Evolutionary conservation across 257 asterid genomes (phyloP), one percentile per base, ranked within the genome.

Genomic region (Verbascum thapsus): DNA sequence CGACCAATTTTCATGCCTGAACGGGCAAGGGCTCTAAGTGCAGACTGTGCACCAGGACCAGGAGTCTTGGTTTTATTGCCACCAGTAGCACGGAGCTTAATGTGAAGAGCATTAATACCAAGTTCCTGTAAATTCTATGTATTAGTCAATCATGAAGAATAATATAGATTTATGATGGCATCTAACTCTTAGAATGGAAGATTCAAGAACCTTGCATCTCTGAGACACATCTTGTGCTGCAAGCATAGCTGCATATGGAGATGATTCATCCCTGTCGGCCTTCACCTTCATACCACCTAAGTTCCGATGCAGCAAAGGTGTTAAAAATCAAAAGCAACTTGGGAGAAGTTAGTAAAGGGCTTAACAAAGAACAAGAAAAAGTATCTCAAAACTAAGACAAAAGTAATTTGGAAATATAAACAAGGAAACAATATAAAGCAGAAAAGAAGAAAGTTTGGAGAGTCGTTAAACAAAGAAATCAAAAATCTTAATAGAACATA

Each of bases 171-270:
- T 40, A 57, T 23, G 50, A 30, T 3, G 38, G 7, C 18, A 34
- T 10, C n/a, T 7, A 2, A 30, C 11, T 23, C 10, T 8, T 12
- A 13, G 63, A n/a, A 11, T 20, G 30, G 5, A 39, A 38, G 16
- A 59, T 16, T 19, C 2, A 9, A 11, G 8, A 26, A 89, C 95
- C 98, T 90, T 90, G 98, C 96, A 90, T 80, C 98, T 78, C 58
- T 73, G 83, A 9, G 98, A 70, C 51, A 90, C 85, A 68, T 90
- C 97, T 62, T 87, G 97, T 10, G 97, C 95, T 3, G 96, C 97
- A 87, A 90, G 95, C 97, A 90, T 90, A 74, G 97, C 97, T 1
- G 96, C 97, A 70, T 90, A 90, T 2, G 98, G 98, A 55, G 98
- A 90, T 20, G 98, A 90, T 54, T 90, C 98, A 71, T 90, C 98